A percentile compares a stretch with the other conserved stretches of the same genome.
These are phyloP conservation scores for Globisporangium parvum DNA, from an alignment of 352 stramenopile genomes.

Conservation along the genomic window DNA sequence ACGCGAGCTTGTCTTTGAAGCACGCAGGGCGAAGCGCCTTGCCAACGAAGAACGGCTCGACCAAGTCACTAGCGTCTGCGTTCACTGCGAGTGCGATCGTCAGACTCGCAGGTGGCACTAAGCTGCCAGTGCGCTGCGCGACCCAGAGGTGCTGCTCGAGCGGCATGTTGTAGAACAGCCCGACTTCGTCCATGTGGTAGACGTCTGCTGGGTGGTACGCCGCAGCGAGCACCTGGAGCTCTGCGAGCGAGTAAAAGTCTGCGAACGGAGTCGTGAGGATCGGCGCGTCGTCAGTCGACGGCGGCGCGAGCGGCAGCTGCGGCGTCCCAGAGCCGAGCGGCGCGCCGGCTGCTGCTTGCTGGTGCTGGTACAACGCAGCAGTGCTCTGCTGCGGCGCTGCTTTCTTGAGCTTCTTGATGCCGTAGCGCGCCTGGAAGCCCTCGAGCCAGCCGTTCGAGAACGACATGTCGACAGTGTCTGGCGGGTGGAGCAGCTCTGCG, in stretches of 20 bases:
- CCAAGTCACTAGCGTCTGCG: conserved; percentile 13
- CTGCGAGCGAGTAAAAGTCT: conserved; percentile 3
- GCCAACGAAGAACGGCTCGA: conserved; percentile 16
- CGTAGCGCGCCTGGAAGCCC: conserved; percentile 47
- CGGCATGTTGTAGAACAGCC: conserved; percentile 17
- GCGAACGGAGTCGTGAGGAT: conserved; percentile 1
- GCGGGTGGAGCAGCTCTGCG: conserved; percentile 24
- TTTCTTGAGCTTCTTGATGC: conserved; percentile 9
- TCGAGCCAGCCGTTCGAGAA: conserved; percentile 64
- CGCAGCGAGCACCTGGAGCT: conserved; percentile 4
- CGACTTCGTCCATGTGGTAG: conserved; percentile 20
- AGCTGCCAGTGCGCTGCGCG: background rate
- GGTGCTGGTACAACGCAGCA: background rate
- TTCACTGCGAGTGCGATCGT: conserved; percentile 14
- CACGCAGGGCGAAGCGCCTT: conserved; percentile 6
- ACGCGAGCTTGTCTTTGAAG: conserved; percentile 11
- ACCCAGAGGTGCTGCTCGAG: conserved; percentile 1
- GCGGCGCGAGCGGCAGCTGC: background rate
- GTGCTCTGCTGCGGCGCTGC: background rate
- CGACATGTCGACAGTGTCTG: conserved; percentile 22
- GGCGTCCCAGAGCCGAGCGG: background rate
- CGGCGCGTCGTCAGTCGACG: background rate
- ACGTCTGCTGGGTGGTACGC: conserved; percentile 15
- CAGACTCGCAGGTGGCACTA: conserved; percentile 4
- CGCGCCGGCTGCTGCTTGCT: background rate